phyloP scores from a whole-genome alignment of 768 basidiomycete species.

The Tephrocybe sp. region DNA sequence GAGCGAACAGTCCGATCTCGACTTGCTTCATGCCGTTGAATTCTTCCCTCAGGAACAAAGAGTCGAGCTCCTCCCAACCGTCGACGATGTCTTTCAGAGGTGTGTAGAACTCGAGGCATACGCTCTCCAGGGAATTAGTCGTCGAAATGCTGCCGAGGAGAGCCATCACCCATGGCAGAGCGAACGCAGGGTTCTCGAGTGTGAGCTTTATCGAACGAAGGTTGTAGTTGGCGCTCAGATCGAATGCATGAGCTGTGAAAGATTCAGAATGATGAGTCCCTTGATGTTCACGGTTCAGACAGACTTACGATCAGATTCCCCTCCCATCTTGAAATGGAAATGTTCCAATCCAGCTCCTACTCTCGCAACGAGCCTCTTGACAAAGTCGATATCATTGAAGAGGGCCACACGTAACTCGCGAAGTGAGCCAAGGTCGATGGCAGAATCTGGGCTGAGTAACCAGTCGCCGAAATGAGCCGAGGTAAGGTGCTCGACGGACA shows the following conservation, averaged over 20 bases:
- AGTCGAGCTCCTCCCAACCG: conserved; percentile 32
- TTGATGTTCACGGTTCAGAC: neutral
- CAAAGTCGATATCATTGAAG: conserved; percentile 33
- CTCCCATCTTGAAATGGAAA: conserved; percentile 44
- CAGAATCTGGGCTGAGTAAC: conserved; percentile 31
- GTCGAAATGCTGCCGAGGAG: conserved; percentile 29
- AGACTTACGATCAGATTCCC: conserved; percentile 36
- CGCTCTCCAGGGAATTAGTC: conserved; percentile 24
- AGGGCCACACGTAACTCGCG: conserved; percentile 42
- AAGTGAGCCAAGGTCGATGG: conserved; percentile 33
- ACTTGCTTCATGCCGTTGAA: conserved; percentile 30
- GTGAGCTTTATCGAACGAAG: conserved; percentile 40
- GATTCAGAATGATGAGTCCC: neutral
- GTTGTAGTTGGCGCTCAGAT: conserved; percentile 31
- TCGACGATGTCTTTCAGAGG: conserved; percentile 34
- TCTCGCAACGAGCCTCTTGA: conserved; percentile 33
- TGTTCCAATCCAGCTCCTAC: conserved; percentile 37
- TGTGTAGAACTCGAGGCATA: conserved; percentile 40
- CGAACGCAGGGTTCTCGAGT: conserved; percentile 35
- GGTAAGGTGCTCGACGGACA: conserved; percentile 40
- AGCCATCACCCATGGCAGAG: conserved; percentile 35
- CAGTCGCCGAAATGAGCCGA: conserved; percentile 36
- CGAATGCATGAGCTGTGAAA: conserved; percentile 32
- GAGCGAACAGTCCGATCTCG: conserved; percentile 41
- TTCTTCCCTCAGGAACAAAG: conserved; percentile 30